Evolutionary conservation across 2,329 filamentous ascomycete genomes (phyloP).

Genomic region (Colletotrichum chlorophyti): DNA sequence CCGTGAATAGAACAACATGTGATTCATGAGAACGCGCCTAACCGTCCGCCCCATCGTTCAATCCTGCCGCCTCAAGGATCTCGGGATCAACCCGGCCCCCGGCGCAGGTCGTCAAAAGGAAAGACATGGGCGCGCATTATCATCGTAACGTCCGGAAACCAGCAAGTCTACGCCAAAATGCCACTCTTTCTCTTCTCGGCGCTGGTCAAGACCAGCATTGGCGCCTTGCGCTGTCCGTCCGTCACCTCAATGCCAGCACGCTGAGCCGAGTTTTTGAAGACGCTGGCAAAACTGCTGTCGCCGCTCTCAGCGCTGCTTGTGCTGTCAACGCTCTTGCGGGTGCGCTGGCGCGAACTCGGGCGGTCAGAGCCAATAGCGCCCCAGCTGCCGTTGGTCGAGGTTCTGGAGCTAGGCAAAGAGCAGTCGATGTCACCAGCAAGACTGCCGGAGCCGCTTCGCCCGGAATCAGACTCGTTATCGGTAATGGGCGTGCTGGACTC

Average conservation of each 20-base stretch:
- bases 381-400: conserved; percentile 74
- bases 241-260: conserved; percentile 60
- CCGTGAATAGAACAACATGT: conserved; percentile 24
- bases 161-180: conserved; percentile 28
- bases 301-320: conserved; percentile 65
- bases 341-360: conserved; percentile 74
- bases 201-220: conserved; percentile 86
- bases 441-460: conserved; percentile 78
- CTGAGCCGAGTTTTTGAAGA: conserved; percentile 67
- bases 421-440: conserved; percentile 75
- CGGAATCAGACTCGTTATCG: conserved; percentile 78
- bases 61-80: conserved; percentile 16
- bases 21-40: conserved; percentile 25
- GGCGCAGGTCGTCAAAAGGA: conserved; percentile 29
- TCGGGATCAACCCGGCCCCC: conserved; percentile 28
- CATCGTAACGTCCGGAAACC: conserved; percentile 25
- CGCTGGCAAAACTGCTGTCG: conserved; percentile 67
- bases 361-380: conserved; percentile 88
- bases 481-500: conserved; percentile 71
- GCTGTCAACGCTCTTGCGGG: conserved; percentile 68
- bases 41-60: conserved; percentile 28
- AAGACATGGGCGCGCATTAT: conserved; percentile 30
- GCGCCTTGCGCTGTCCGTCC: conserved; percentile 77
- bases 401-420: conserved; percentile 77
- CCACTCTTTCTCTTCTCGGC: conserved; percentile 87